A percentile compares a stretch with the other conserved stretches of the same genome.
Evolutionary conservation across 148 eudicot species (phyloP).

Genomic region (Tetragonia tetragonoides): DNA sequence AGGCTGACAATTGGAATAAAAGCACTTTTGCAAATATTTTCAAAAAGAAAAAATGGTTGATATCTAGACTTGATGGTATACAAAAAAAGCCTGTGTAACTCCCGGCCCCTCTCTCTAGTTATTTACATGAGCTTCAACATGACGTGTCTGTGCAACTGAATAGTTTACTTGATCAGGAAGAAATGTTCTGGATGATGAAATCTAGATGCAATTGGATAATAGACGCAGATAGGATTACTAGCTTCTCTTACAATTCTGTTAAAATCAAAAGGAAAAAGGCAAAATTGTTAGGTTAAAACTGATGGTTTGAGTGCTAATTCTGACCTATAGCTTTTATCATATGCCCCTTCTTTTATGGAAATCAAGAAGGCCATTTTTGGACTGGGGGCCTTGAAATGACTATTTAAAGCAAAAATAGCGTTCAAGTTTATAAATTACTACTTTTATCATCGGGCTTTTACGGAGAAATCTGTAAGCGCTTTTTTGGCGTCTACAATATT

Average conservation of each 20-base stretch:
- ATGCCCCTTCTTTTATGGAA: not conserved
- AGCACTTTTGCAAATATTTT: not conserved
- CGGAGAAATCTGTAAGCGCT: no score
- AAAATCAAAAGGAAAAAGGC: not conserved
- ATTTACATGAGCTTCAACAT: not conserved
- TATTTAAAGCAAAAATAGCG: no score
- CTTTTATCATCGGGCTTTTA: no score
- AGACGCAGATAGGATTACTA: not conserved
- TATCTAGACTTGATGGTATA: not conserved
- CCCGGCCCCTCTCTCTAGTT: not conserved
- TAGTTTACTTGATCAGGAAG: not conserved
- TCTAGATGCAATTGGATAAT: not conserved
- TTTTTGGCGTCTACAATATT: no score
- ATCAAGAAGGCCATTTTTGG: not conserved
- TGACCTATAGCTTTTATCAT: no score
- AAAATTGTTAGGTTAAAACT: not conserved
- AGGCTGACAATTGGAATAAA: not conserved
- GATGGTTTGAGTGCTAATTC: not conserved
- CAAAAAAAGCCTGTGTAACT: not conserved
- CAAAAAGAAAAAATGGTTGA: not conserved
- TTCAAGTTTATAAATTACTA: no score
- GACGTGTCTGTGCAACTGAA: not conserved
- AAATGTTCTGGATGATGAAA: not conserved
- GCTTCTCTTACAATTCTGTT: not conserved
- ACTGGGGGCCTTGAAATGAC: not conserved